Evolutionary conservation across 2,329 filamentous ascomycete species (phyloP).

Genomic region (Aspergillus sp.): DNA sequence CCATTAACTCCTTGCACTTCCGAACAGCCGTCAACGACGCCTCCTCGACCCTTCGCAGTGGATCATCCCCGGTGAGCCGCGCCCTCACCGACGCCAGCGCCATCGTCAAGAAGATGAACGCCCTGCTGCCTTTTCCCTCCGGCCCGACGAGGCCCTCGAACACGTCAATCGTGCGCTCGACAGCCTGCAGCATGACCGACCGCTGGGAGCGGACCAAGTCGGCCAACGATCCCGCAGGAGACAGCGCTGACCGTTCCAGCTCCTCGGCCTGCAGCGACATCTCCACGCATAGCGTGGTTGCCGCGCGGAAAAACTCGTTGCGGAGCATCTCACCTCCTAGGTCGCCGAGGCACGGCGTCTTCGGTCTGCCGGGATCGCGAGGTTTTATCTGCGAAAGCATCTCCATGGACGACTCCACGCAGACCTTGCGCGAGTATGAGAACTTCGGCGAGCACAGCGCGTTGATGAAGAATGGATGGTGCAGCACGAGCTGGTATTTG

Average conservation of each 20-base stretch:
- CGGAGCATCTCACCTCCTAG: slow-evolving; percentile 27
- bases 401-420: slow-evolving; percentile 26
- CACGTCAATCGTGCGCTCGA: slow-evolving; percentile 19
- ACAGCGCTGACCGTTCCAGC: slow-evolving; percentile 6
- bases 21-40: slow-evolving; percentile 13
- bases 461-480: slow-evolving; percentile 35
- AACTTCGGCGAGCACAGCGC: slow-evolving; percentile 23
- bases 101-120: slow-evolving; percentile 21
- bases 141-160: slow-evolving; percentile 19
- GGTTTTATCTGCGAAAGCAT: slow-evolving; percentile 24
- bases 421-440: slow-evolving; percentile 30
- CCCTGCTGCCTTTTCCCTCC: slow-evolving; percentile 20
- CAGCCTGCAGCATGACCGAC: slow-evolving; percentile 18
- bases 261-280: slow-evolving; percentile 22
- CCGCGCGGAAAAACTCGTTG: slow-evolving; percentile 25
- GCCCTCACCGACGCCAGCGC: slow-evolving; percentile 23
- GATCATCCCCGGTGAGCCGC: slow-evolving; percentile 22
- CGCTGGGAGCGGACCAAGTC: slow-evolving; percentile 25
- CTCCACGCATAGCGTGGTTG: slow-evolving; percentile 24
- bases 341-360: slow-evolving; percentile 17
- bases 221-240: slow-evolving; percentile 11
- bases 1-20: slow-evolving; percentile 15
- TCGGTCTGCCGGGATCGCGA: slow-evolving; percentile 7
- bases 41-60: slow-evolving; percentile 15
- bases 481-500: slow-evolving; percentile 48